Conservation (phyloP, 192 early-diverging fungal genomes). For the Backusella sp. region DNA sequence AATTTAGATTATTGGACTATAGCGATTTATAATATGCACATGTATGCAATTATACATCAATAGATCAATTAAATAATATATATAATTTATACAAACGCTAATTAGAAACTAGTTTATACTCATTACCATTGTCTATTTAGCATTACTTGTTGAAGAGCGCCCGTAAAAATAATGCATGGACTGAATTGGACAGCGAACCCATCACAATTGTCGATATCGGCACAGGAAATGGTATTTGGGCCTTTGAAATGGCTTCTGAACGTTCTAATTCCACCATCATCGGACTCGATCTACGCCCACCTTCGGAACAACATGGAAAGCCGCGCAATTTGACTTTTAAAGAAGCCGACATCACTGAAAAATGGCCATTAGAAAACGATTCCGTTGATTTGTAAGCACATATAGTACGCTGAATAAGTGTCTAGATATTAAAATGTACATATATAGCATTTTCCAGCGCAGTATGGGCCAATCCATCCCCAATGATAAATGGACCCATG, state of each 20-base stretch:
- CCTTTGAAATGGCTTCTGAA: constrained; percentile 33
- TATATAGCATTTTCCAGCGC: constrained; percentile 31
- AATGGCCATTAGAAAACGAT: constrained; percentile 28
- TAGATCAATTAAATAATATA: background rate
- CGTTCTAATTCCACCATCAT: constrained; percentile 22
- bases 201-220: constrained; percentile 32
- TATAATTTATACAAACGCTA: background rate
- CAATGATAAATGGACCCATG: constrained; percentile 24
- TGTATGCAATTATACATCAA: background rate
- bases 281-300: constrained; percentile 27
- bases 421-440: background rate
- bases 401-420: background rate
- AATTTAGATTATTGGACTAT: no score
- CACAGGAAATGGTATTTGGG: constrained; percentile 40
- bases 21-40: background rate
- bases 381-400: constrained; percentile 36
- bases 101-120: background rate
- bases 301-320: constrained; percentile 23
- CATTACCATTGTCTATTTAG: constrained; percentile 12
- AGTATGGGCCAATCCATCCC: constrained; percentile 26
- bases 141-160: constrained; percentile 38
- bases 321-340: constrained; percentile 27
- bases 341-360: constrained; percentile 23
- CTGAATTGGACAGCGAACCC: background rate
- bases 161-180: constrained; percentile 35